Evolutionary conservation across 352 stramenopile species (phyloP).

Genomic region (Pythium guiyangense): DNA sequence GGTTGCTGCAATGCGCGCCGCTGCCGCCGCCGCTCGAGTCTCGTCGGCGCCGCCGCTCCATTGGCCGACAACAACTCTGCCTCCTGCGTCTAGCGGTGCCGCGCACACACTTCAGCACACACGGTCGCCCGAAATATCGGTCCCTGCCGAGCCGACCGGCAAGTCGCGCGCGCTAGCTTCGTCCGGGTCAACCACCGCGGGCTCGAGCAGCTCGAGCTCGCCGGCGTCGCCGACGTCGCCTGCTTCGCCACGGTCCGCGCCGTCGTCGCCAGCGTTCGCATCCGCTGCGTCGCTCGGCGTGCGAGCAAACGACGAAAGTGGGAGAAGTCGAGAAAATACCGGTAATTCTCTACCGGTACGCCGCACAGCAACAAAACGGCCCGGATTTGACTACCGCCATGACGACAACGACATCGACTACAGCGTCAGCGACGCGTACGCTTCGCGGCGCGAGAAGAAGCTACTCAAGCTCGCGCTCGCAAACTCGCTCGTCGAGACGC

Average conservation of each 20-base stretch:
- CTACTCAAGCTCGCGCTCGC: conserved; percentile 61
- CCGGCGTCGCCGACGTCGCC: conserved; percentile 4
- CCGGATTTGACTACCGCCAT: conserved; percentile 10
- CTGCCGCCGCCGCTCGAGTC: too few relatives aligned
- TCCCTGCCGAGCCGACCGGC: too few relatives aligned
- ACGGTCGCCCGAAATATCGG: too few relatives aligned
- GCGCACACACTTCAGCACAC: too few relatives aligned
- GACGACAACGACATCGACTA: background rate
- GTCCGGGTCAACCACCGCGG: conserved; percentile 5
- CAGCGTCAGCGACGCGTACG: conserved; percentile 11
- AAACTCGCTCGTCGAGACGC: conserved; percentile 52
- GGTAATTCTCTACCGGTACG: conserved; percentile 11
- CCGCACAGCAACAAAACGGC: conserved; percentile 34
- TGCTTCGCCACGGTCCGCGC: background rate
- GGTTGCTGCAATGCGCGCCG: background rate
- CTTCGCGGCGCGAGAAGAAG: conserved; percentile 30
- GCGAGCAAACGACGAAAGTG: conserved; percentile 1
- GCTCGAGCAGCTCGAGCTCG: conserved; percentile 8
- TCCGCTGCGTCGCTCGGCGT: background rate
- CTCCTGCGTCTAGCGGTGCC: too few relatives aligned
- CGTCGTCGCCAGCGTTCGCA: background rate
- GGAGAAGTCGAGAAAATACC: conserved; percentile 1
- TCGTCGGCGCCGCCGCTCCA: background rate
- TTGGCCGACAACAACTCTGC: background rate
- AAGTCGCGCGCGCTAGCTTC: background rate